phyloP scores from a whole-genome alignment of 164 flowering plant genomes.

The Piper betle region DNA sequence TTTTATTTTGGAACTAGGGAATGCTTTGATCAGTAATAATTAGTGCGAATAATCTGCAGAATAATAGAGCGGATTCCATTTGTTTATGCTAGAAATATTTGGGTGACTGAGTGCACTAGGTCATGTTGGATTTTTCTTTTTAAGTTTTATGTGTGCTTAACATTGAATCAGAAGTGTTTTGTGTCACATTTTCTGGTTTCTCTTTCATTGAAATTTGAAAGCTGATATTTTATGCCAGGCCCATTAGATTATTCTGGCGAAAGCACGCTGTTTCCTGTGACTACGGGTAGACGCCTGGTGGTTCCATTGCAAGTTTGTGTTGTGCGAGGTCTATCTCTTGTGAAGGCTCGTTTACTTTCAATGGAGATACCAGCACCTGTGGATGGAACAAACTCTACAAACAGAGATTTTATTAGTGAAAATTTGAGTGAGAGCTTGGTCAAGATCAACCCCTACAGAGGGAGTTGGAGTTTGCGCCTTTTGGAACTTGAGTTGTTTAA shows the following conservation, averaged over 20 bases:
- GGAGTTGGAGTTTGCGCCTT: conserved; percentile 97
- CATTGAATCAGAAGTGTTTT: not conserved
- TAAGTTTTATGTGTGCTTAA: too few relatives aligned
- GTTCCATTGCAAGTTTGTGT: conserved; percentile 86
- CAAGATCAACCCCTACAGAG: conserved; percentile 89
- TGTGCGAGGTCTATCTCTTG: conserved; percentile 80
- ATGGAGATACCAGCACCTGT: conserved; percentile 94
- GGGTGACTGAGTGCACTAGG: too few relatives aligned
- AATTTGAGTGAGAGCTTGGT: conserved; percentile 46
- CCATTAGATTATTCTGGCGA: conserved; percentile 29
- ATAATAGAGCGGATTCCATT: too few relatives aligned
- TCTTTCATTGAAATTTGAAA: too few relatives aligned
- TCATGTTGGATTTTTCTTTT: too few relatives aligned
- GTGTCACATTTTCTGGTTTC: not conserved
- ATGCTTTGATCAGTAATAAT: too few relatives aligned
- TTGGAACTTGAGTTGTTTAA: conserved; percentile 94
- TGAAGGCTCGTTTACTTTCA: conserved; percentile 86
- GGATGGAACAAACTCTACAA: conserved; percentile 15
- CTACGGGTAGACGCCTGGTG: conserved; percentile 89
- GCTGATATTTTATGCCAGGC: conserved; percentile 25
- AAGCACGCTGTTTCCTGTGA: conserved; percentile 26
- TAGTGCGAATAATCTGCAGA: too few relatives aligned
- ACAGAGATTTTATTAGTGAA: conserved; percentile 20
- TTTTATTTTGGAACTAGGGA: too few relatives aligned
- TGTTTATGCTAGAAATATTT: too few relatives aligned